Evolutionary conservation across 352 stramenopile genomes (phyloP).

Genomic region (Globisporangium lucens): DNA sequence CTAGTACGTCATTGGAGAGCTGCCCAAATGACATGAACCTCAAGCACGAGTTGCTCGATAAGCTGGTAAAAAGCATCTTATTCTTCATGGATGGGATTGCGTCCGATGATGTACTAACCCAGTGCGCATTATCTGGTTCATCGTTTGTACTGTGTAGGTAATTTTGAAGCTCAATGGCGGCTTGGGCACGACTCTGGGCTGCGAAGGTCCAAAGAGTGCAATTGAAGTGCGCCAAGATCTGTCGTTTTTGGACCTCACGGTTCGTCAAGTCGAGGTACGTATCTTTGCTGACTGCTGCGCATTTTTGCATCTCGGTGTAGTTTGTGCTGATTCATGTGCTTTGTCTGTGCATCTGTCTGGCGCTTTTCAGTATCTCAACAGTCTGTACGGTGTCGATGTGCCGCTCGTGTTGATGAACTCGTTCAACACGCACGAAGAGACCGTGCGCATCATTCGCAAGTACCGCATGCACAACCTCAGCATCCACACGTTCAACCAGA

Average conservation of each 20-base stretch:
- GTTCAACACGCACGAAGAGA: constrained; percentile 99
- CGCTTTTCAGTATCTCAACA: constrained; percentile 79
- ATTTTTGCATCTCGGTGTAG: background rate
- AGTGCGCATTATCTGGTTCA: background rate
- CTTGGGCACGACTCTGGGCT: constrained; percentile 98
- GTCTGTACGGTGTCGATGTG: constrained; percentile 92
- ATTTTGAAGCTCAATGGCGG: constrained; percentile 99
- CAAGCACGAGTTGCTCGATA: constrained; percentile 92
- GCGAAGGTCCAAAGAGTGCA: constrained; percentile 90
- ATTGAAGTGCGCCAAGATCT: constrained; percentile 93
- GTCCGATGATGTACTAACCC: background rate
- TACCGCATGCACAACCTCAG: constrained; percentile 96
- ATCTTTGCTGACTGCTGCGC: background rate
- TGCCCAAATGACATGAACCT: constrained; percentile 92
- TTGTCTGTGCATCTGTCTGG: background rate
- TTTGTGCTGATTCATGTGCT: background rate
- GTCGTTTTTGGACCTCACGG: constrained; percentile 98
- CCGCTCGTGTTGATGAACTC: constrained; percentile 99
- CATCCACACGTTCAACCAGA: constrained; percentile 95
- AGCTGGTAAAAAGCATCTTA: constrained; percentile 70
- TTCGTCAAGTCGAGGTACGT: constrained; percentile 95
- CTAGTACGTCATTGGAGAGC: constrained; percentile 69
- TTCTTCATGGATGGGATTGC: background rate
- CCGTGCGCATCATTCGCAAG: constrained; percentile 95
- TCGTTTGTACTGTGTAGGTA: constrained; percentile 32